Evolutionary conservation across 2,329 filamentous ascomycete genomes (phyloP), one percentile per base, ranked within the genome.

Genomic region (Xylaria sp.): DNA sequence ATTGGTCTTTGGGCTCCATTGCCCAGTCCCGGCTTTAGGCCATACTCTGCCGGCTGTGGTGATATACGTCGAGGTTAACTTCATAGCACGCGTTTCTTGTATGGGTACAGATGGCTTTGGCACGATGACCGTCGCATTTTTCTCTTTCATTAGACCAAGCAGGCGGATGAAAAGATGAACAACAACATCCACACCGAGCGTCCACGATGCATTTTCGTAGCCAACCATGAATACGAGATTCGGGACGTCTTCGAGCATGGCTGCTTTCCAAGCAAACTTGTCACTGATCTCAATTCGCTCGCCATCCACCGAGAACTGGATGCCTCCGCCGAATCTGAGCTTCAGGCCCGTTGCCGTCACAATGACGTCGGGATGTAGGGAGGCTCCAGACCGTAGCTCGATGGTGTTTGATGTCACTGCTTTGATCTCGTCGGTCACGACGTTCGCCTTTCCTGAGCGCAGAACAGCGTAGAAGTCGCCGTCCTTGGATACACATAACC

Each of bases 291-390:
- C 72, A 55, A 89, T 70, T 0, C 73, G 75, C 5, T 79, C 70
- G 17, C 83, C 83, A 70, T 91, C 87, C 2, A 90, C 78, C 2
- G 73, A 71, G 2, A 89, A 69, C 1, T 75, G 72, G 1, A 85
- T 77, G 29, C 83, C 83, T 19, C 85, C 84, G 1, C 84, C 80
- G 15, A 90, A 74, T 33, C 80, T 77, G 43, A 91, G 75, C 64
- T 86, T 84, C 0, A 92, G 77, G 0, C 89, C 89, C 0, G 89
- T 91, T 0, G 89, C 89, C 0, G 87, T 90, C 64, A 91, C 77
- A 65, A 91, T 90, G 60, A 90, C 83, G 70, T 91, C 88, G 0
- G 87, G 83, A 1, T 85, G 76, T 0, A 91, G 75, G 40, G 79
- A 76, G 47, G 81, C 72, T 2, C 85, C 81, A 0, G 78, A 81